Base-by-base conservation (phyloP, 306 rosid species). In the Dryas drummondii region DNA sequence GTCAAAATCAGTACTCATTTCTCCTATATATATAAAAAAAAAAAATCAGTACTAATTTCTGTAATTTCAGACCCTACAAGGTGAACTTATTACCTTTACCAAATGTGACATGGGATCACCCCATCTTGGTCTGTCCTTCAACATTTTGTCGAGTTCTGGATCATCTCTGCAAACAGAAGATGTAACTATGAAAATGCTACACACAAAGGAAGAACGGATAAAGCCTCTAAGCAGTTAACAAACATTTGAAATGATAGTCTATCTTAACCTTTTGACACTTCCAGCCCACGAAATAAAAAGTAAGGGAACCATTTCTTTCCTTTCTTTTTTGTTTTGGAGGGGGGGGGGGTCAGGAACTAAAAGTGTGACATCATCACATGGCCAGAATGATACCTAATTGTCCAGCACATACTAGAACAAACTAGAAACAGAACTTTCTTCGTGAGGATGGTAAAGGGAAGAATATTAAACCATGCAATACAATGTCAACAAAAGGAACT, bases 71-170 rank as follows among this genome's bases (percentile, higher is more conserved):
- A 19, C 65, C 41, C 81, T 48, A 53, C 26, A 70, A 52, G 47
- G 65, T 47, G 2, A 19, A 12, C 2, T 17, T 58, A 64, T 85
- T 94, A 86, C 97, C 96, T 94, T 90, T 12, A 94, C 98, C 79
- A 94, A 79, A 76, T 91, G 91, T 9, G 96, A 94, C 98, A 94
- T 91, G 37, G 96, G 98, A 82, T 94, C 99, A 27, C 97, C 99
- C 97, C 97, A 92, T 82, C 99, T 81, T 66, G 86, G 9, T 74
- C 86, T 82, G 8, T 90, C 97, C 80, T 86, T 94, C 85, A 91
- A 5, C 80, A 87, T 74, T 19, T 81, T 79, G 81, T 94, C 99
- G 12, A 92, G 96, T 60, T 92, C 96, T 1, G 97, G 90, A 85
- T 94, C 97, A 78, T 94, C 97, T 73, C 97, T 94, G 83, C 78